phyloP scores from a whole-genome alignment of 2,329 filamentous ascomycete genomes.

The Leptographium flavum region DNA sequence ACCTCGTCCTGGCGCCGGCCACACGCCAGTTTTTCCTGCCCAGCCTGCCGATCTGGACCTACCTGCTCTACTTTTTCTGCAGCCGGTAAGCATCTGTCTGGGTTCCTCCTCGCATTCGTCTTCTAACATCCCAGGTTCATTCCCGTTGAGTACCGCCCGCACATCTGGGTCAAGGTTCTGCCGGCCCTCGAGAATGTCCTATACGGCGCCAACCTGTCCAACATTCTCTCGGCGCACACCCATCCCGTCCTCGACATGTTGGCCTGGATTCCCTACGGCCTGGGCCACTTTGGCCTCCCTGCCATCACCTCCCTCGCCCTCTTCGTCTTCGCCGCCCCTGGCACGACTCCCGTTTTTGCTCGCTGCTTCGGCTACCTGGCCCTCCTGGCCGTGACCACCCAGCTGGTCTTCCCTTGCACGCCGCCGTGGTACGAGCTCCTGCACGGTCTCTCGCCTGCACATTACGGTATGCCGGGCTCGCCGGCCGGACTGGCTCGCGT shows the following conservation, averaged over 20 bases:
- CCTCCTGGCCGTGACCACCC: constrained; percentile 72
- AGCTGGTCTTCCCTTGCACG: constrained; percentile 83
- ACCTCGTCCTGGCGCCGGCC: constrained; percentile 64
- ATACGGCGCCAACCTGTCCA: constrained; percentile 90
- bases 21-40: constrained; percentile 87
- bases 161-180: constrained; percentile 90
- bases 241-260: constrained; percentile 71
- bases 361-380: constrained; percentile 88
- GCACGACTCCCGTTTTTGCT: constrained; percentile 71
- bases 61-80: constrained; percentile 82
- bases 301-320: constrained; percentile 64
- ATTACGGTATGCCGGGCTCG: constrained; percentile 81
- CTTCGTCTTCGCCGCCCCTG: constrained; percentile 80
- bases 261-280: constrained; percentile 86
- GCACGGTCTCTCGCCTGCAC: constrained; percentile 78
- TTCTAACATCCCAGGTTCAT: constrained; percentile 52
- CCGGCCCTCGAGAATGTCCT: constrained; percentile 92
- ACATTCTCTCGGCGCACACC: constrained; percentile 85
- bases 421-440: constrained; percentile 95
- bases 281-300: constrained; percentile 80
- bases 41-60: constrained; percentile 70
- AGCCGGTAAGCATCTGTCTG: constrained; percentile 51
- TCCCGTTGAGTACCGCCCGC: constrained; percentile 71
- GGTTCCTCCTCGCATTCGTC: neutral
- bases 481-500: constrained; percentile 81